Evolutionary conservation across 805 yeast genomes (phyloP).

Genomic region (Grigorovia yakushimaensis): DNA sequence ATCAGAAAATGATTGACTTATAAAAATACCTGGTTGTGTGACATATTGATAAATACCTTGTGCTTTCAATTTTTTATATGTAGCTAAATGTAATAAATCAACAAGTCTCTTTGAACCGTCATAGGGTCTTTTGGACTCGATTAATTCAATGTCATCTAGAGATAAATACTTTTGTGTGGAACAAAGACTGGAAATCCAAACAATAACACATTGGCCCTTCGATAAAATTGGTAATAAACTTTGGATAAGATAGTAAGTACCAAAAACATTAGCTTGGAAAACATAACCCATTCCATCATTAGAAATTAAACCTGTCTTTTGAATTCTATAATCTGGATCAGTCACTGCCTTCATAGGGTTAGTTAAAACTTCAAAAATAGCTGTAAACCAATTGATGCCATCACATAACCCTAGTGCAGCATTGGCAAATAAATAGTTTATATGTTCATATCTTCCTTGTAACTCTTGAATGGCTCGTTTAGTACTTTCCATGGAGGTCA

Average conservation of each 20-base stretch:
- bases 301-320: conserved; percentile 65
- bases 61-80: conserved; percentile 42
- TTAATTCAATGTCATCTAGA: conserved; percentile 61
- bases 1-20: conserved; percentile 66
- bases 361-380: conserved; percentile 51
- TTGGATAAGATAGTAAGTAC: conserved; percentile 78
- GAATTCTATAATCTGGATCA: conserved; percentile 75
- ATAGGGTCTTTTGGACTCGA: conserved; percentile 57
- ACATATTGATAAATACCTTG: conserved; percentile 62
- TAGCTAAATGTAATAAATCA: conserved; percentile 71
- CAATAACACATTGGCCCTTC: conserved; percentile 47
- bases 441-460: conserved; percentile 45
- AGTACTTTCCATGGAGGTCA: conserved; percentile 78
- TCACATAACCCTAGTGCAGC: conserved; percentile 82
- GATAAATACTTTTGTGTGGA: conserved; percentile 66
- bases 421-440: conserved; percentile 75
- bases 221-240: conserved; percentile 45
- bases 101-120: conserved; percentile 86
- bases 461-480: conserved; percentile 63
- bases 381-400: conserved; percentile 81
- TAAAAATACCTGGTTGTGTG: conserved; percentile 93
- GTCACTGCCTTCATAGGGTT: conserved; percentile 76
- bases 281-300: conserved; percentile 75
- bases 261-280: conserved; percentile 91
- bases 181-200: conserved; percentile 84